phyloP scores from a whole-genome alignment of 2,329 filamentous ascomycete genomes.

The Tolypocladium paradoxum region DNA sequence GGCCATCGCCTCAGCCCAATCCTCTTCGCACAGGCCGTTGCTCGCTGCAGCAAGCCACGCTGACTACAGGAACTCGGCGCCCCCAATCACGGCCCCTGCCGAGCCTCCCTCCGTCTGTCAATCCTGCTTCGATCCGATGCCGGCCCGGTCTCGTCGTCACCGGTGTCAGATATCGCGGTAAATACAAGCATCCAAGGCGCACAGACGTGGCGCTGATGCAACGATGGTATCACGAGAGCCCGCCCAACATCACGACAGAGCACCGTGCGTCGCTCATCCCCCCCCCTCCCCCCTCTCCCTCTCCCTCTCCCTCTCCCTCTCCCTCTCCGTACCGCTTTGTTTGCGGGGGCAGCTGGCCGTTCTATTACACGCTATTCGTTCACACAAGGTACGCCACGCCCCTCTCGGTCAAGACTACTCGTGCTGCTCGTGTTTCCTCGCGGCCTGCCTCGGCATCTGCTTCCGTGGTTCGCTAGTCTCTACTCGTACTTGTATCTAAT shows the following conservation, averaged over 20 bases:
- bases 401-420: background rate
- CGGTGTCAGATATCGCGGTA: background rate
- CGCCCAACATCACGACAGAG: background rate
- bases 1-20: no score
- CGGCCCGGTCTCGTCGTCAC: background rate
- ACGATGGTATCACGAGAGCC: background rate
- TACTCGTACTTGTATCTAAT: background rate
- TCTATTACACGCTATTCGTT: background rate
- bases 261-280: no score
- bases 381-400: background rate
- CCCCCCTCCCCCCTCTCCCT: background rate
- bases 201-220: background rate
- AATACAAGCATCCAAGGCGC: background rate
- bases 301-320: background rate
- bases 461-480: background rate
- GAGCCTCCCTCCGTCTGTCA: background rate
- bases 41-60: background rate
- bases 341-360: background rate
- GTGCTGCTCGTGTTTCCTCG: background rate
- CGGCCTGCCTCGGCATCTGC: background rate
- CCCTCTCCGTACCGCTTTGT: background rate
- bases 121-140: background rate
- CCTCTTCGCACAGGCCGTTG: background rate
- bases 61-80: background rate
- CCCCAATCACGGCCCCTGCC: background rate